These are phyloP conservation scores for Arctium minus DNA, from an alignment of 129 eudicot species.

Conservation along the genomic window DNA sequence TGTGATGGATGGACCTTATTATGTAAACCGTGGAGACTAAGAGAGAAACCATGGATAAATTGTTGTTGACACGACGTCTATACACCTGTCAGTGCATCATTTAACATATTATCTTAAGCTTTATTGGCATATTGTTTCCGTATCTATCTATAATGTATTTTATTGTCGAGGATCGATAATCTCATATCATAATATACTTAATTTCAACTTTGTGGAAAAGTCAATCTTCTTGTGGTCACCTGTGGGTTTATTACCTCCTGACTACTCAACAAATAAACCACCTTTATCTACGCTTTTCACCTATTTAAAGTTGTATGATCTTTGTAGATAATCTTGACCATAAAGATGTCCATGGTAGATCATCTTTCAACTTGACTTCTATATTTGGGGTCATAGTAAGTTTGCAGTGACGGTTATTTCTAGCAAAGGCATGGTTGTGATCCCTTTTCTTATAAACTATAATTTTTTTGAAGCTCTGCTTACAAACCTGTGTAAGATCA, in stretches of 20 bases:
- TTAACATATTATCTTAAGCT: not conserved
- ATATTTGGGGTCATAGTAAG: not conserved
- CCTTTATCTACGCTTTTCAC: not conserved
- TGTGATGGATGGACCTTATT: not conserved
- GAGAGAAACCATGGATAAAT: not conserved
- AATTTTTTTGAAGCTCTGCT: not conserved
- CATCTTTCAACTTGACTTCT: not conserved
- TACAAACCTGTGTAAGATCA: not conserved
- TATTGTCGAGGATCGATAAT: not conserved
- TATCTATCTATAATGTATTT: not conserved
- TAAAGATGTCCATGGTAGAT: not conserved
- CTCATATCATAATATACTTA: not conserved
- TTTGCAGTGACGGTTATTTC: not conserved
- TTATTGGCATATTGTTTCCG: not conserved
- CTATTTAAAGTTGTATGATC: not conserved
- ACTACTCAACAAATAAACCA: not conserved
- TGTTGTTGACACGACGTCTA: not conserved
- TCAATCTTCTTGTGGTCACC: not conserved
- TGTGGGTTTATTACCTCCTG: not conserved
- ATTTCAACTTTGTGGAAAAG: not conserved
- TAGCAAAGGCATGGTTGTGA: not conserved
- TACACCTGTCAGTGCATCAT: not conserved
- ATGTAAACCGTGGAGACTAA: not conserved
- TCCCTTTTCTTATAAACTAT: not conserved
- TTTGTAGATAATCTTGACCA: not conserved